These are phyloP conservation scores for Pleurotus tuber-regium DNA, from an alignment of 768 basidiomycete genomes.

Conservation along the genomic window DNA sequence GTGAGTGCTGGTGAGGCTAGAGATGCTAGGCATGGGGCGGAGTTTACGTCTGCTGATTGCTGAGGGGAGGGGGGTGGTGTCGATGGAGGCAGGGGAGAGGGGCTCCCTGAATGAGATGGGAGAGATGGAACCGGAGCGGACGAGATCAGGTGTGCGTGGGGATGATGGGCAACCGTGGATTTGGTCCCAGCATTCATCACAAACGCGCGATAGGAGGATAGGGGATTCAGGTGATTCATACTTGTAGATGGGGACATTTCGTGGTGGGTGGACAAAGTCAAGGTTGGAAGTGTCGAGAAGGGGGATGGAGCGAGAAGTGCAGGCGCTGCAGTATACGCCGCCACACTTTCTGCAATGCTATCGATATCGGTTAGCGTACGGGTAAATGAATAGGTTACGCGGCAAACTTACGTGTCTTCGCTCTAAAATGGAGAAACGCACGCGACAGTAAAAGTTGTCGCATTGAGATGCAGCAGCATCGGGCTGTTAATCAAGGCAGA, in stretches of 20 bases:
- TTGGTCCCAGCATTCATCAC: slow-evolving; percentile 76
- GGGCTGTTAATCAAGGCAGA: too few relatives aligned
- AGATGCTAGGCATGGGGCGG: slow-evolving; percentile 29
- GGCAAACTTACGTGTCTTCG: slow-evolving; percentile 69
- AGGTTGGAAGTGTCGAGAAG: slow-evolving; percentile 76
- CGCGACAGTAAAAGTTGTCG: slow-evolving; percentile 72
- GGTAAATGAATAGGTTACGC: slow-evolving; percentile 5
- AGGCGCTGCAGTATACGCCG: slow-evolving; percentile 68
- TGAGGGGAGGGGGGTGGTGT: slow-evolving; percentile 21
- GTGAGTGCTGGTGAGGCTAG: slow-evolving; percentile 14
- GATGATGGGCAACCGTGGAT: slow-evolving; percentile 56
- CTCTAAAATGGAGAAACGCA: slow-evolving; percentile 64
- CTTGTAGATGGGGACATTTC: slow-evolving; percentile 53
- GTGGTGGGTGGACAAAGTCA: slow-evolving; percentile 68
- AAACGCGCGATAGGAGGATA: slow-evolving; percentile 59
- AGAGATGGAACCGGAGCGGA: slow-evolving; percentile 27
- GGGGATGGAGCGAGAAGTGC: slow-evolving; percentile 55
- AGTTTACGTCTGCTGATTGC: too few relatives aligned
- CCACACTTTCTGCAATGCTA: slow-evolving; percentile 89
- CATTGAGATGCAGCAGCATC: slow-evolving; percentile 61
- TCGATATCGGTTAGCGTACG: slow-evolving; percentile 21
- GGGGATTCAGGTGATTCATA: slow-evolving; percentile 64
- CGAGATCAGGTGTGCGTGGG: slow-evolving; percentile 37
- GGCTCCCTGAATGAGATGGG: slow-evolving; percentile 18
- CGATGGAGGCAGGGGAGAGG: slow-evolving; percentile 24